Conservation (phyloP, 1,284 basidiomycete genomes). For the Meripilus lineatus region DNA sequence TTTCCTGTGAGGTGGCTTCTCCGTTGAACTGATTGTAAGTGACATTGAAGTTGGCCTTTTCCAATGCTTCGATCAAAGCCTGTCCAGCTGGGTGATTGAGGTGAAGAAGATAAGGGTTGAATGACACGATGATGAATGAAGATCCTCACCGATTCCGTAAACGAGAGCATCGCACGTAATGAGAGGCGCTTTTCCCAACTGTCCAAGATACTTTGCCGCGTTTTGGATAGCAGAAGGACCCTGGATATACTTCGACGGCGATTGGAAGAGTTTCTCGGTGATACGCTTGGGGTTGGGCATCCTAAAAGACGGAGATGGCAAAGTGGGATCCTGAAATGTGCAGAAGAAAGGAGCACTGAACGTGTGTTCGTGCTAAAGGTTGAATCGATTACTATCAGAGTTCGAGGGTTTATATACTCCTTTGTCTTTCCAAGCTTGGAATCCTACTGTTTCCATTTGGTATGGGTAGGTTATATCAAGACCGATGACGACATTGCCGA, state of each 20-base stretch:
- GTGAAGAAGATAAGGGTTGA: not conserved
- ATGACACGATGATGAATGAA: not conserved
- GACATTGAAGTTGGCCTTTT: slow-evolving; percentile 23
- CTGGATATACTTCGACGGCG: slow-evolving; percentile 34
- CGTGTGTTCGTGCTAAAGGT: too few species aligned
- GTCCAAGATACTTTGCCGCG: slow-evolving; percentile 25
- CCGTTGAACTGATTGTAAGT: slow-evolving; percentile 25
- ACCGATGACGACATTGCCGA: too few species aligned
- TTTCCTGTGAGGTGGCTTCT: slow-evolving; percentile 28
- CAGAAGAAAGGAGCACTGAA: too few species aligned
- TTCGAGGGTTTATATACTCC: too few species aligned
- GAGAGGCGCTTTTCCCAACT: slow-evolving; percentile 25
- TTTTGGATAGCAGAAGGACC: slow-evolving; percentile 31
- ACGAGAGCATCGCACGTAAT: slow-evolving; percentile 28
- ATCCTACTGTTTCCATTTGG: too few species aligned
- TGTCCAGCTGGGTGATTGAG: slow-evolving; percentile 21
- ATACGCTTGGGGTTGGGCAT: slow-evolving; percentile 30
- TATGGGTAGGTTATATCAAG: too few species aligned
- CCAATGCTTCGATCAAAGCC: slow-evolving; percentile 23
- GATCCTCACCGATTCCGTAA: slow-evolving; percentile 26
- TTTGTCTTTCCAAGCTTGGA: not conserved
- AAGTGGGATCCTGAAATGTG: too few species aligned
- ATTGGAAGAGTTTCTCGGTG: slow-evolving; percentile 31
- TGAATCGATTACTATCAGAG: too few species aligned
- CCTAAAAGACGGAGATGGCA: too few species aligned